Evolutionary conservation across 1,284 basidiomycete species (phyloP), one percentile per base, ranked within the genome.

Genomic region (Thecaphora frezii): DNA sequence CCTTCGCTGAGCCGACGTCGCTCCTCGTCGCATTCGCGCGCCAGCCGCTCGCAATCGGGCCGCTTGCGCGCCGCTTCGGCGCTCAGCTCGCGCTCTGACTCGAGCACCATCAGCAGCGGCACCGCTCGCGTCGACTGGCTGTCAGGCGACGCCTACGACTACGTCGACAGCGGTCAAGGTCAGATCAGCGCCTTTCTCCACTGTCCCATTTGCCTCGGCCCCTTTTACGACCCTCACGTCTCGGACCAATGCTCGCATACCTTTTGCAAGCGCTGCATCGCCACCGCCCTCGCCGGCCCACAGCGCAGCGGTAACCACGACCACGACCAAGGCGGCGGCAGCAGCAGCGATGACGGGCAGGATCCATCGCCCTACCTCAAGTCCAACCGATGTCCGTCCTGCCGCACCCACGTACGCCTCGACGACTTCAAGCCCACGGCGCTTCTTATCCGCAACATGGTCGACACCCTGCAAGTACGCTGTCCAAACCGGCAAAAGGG

Each of bases 391-490:
- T 73, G 70, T 44, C 70, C 70, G 0, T 63, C 58, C 3, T 73
- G 70, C 44, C 39, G 70, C 24, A 60, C 66, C 4, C 3, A 47
- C 5, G 51, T 61, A 21, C 33, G 46, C 8, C 51, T 68, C 3
- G 38, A 45, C 16, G 48, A 58, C 19, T 63, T 71, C 40, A 44
- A 51, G 22, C 64, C 70, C 2, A 63, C 68, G 1, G 59, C 65
- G 4, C 52, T 66, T 9, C 53, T 73, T 19, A 65, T 73, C 54
- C 64, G 63, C 25, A 68, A 71, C 46, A 71, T 73, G 61, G 70
- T 73, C 41, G 70, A 73, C 36, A 61, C 66, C 5, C 62, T 73
- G 2, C 50, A 39, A 13, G 70, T 73, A 14, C 51, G 55, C 26
- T 73, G 70, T 28, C 65, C 70, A 2, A 58, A 69, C 51, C 54